Evolutionary conservation across 2,329 filamentous ascomycete genomes (phyloP), one percentile per base, ranked within the genome.

Genomic region (Alternaria arbusti): DNA sequence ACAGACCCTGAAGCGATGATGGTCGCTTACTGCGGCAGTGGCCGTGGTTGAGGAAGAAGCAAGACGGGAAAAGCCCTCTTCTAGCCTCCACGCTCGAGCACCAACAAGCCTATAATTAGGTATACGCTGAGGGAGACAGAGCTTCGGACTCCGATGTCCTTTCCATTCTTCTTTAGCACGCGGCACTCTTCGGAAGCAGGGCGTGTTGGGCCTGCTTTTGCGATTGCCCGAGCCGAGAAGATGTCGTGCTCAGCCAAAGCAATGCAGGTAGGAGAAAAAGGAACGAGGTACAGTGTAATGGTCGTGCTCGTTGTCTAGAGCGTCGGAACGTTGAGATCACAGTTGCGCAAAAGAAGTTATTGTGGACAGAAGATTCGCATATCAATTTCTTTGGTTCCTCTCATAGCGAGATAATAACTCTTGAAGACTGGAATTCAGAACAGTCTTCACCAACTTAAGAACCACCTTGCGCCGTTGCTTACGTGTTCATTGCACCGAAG

Each of bases 301-400:
- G 4, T 36, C 49, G 15, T 36, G n/a, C 36, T 17, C 6, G 5
- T 13, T 23, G 20, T 30, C 30, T 40, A 25, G 13, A 52, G 11
- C 12, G 13, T n/a, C 11, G 22, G 20, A 23, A 30, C 7, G 49
- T 40, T 30, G 15, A 52, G 20, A 40, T 22, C 28, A 52, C 13
- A 9, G 20, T 46, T 22, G 7, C 15, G 22, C 13, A 55, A 15
- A 13, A 54, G 25, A 30, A 20, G 28, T 46, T 12, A 36, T 30
- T 13, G 30, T 59, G 32, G 46, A 36, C 28, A 28, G 43, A 28
- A 55, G 40, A 40, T 54, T 15, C 36, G 26, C 28, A 51, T 62
- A 43, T 61, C 50, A 66, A 63, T 63, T 60, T 63, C 13, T 55
- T 50, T 32, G 57, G 22, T 57, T 58, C 47, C 47, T 54, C 59